Evolutionary conservation across 2,329 filamentous ascomycete species (phyloP).

Genomic region (Phaeosphaeriaceae sp.): DNA sequence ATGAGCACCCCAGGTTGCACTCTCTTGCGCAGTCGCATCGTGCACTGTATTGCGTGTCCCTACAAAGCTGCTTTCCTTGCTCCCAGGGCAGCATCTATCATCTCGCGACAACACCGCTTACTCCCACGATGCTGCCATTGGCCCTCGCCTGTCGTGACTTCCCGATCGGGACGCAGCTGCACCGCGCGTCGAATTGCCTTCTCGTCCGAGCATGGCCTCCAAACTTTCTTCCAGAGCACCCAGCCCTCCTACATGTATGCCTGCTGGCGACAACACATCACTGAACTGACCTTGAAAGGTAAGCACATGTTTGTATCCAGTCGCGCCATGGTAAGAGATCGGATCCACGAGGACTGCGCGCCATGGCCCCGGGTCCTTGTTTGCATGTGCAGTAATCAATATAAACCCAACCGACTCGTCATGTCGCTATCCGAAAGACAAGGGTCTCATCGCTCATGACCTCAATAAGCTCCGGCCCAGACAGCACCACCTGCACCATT

Average conservation of each 20-base stretch:
- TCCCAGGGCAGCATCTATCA: neutral
- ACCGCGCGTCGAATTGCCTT: conserved; percentile 16
- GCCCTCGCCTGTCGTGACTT: conserved; percentile 32
- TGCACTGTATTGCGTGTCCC: neutral
- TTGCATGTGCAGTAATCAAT: conserved; percentile 32
- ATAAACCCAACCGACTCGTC: neutral
- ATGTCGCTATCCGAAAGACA: neutral
- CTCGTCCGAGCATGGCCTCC: conserved; percentile 10
- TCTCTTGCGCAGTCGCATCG: neutral
- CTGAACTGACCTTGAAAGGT: conserved; percentile 9
- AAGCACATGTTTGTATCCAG: too few species aligned
- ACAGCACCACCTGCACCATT: neutral
- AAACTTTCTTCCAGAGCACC: conserved; percentile 10
- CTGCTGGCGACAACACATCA: conserved; percentile 2
- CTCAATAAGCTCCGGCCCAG: neutral
- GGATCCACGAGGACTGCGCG: conserved; percentile 26
- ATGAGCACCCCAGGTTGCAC: neutral
- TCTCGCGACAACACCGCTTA: neutral
- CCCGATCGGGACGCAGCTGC: conserved; percentile 29
- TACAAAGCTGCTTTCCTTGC: neutral
- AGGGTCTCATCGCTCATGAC: neutral
- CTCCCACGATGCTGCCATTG: neutral
- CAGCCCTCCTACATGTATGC: conserved; percentile 7
- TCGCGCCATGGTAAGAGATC: conserved; percentile 6
- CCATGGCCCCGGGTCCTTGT: conserved; percentile 38